Conservation (phyloP, 768 basidiomycete genomes). For the Suillus brevipes region DNA sequence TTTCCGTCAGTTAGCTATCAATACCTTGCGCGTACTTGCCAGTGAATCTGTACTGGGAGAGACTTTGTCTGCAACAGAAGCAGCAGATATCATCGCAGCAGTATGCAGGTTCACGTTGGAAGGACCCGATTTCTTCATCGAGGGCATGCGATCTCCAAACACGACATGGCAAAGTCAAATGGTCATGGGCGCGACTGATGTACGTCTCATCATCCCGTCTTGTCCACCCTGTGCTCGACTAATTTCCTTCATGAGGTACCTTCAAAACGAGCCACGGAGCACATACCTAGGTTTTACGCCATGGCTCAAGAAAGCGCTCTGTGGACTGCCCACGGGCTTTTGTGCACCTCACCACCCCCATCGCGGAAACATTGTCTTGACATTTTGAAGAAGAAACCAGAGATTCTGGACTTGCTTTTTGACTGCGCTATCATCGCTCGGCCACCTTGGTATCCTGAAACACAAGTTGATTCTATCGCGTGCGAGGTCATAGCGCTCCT, state of each 20-base stretch:
- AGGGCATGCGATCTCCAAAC: conserved; percentile 19
- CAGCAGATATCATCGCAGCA: conserved; percentile 25
- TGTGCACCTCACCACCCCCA: conserved; percentile 14
- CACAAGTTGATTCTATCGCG: conserved; percentile 21
- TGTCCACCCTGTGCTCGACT: background rate
- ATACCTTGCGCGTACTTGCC: conserved; percentile 20
- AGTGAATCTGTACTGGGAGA: conserved; percentile 26
- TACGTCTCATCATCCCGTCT: background rate
- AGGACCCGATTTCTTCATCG: conserved; percentile 24
- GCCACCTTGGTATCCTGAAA: conserved; percentile 31
- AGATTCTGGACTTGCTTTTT: conserved; percentile 25
- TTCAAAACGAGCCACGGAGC: conserved; percentile 17
- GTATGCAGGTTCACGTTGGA: conserved; percentile 27
- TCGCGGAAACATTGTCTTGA: conserved; percentile 17
- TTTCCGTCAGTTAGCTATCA: conserved; percentile 24
- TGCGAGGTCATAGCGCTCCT: conserved; percentile 27
- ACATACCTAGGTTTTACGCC: conserved; percentile 30
- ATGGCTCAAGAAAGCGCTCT: conserved; percentile 22
- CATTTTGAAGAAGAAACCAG: conserved; percentile 19
- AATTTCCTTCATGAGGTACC: conserved; percentile 13
- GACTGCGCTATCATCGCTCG: conserved; percentile 26
- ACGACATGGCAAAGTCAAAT: conserved; percentile 13
- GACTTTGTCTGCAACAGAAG: conserved; percentile 15
- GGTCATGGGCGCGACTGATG: conserved; percentile 3
- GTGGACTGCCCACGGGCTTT: conserved; percentile 14